Conservation (phyloP, 345 rosid species). For the Rhodomyrtus tomentosa region DNA sequence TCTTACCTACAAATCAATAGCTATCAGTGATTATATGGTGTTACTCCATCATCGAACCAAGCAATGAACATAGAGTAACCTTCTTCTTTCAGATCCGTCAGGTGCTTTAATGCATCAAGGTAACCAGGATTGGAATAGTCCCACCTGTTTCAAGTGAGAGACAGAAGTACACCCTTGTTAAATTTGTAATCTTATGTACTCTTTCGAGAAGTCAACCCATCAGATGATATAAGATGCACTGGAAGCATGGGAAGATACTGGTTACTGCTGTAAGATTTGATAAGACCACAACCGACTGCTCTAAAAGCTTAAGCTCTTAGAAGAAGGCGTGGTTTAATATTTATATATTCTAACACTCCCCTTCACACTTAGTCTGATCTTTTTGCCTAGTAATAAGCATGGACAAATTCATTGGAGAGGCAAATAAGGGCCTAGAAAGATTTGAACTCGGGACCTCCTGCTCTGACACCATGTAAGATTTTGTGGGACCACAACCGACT, state of each 20-base stretch:
- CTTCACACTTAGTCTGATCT: no score
- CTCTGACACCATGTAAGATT: no score
- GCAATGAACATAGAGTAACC: conserved; percentile 23
- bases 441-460: no score
- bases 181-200: not conserved
- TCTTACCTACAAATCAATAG: conserved; percentile 50
- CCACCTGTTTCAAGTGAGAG: conserved; percentile 50
- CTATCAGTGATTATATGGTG: not conserved
- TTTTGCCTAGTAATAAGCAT: no score
- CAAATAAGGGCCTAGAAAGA: no score
- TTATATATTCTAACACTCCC: no score
- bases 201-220: not conserved
- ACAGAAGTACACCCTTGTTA: not conserved
- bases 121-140: conserved; percentile 84
- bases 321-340: no score
- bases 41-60: not conserved
- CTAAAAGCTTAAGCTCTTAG: no score
- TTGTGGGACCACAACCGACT: no score
- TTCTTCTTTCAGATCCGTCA: conserved; percentile 84
- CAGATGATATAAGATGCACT: not conserved
- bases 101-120: conserved; percentile 81
- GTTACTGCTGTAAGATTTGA: no score
- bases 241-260: not conserved
- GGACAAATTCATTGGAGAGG: no score
- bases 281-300: no score